Evolutionary conservation across 768 basidiomycete species (phyloP).

Genomic region (Pleurotus pulmonarius): DNA sequence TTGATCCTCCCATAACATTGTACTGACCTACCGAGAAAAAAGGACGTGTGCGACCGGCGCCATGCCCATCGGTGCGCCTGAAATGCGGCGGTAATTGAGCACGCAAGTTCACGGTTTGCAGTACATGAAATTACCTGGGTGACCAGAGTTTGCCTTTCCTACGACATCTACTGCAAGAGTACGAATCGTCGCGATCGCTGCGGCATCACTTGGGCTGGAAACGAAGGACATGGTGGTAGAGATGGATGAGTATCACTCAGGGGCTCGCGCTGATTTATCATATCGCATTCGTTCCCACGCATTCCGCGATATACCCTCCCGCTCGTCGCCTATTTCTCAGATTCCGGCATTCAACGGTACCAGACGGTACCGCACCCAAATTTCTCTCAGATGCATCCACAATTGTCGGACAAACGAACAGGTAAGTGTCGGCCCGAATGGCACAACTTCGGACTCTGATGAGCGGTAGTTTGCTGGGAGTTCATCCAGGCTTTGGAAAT

Average conservation of each 20-base stretch:
- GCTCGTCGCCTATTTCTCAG: not conserved
- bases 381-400: constrained; percentile 54
- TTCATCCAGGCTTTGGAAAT: constrained; percentile 74
- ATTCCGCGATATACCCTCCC: constrained; percentile 1
- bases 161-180: constrained; percentile 75
- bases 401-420: constrained; percentile 54
- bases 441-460: constrained; percentile 6
- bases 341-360: constrained; percentile 6
- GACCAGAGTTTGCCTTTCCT: constrained; percentile 89
- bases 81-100: constrained; percentile 11
- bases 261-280: constrained; percentile 5
- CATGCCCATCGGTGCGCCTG: constrained; percentile 94
- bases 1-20: not conserved
- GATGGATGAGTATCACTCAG: constrained; percentile 14
- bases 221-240: constrained; percentile 39
- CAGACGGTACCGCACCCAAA: not conserved
- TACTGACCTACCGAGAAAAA: constrained; percentile 57
- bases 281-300: constrained; percentile 6
- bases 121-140: constrained; percentile 57
- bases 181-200: constrained; percentile 69
- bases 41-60: constrained; percentile 80
- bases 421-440: constrained; percentile 40
- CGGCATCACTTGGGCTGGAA: constrained; percentile 43
- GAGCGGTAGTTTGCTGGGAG: constrained; percentile 58
- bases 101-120: not conserved